Conservation (phyloP, 1,139 yeast genomes). For the Kodamaea suecica region DNA sequence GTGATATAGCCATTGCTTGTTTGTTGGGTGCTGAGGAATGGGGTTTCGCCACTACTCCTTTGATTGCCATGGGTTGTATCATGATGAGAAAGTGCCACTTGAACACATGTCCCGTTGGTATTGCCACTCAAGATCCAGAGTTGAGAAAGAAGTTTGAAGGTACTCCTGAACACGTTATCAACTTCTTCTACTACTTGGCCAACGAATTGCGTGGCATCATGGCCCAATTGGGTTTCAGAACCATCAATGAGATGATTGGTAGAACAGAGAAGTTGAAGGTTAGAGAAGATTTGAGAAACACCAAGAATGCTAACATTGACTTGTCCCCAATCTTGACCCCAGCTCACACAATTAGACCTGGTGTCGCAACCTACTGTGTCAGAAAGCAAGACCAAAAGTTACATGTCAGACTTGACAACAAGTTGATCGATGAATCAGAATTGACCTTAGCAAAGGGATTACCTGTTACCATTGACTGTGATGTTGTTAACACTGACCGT, state of each 20-base stretch:
- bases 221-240: conserved; percentile 94
- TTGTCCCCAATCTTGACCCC: conserved; percentile 93
- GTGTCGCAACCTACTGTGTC: conserved; percentile 90
- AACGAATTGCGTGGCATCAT: conserved; percentile 88
- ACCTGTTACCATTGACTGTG: conserved; percentile 91
- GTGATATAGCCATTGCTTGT: conserved; percentile 95
- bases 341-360: conserved; percentile 96
- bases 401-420: conserved; percentile 91
- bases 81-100: conserved; percentile 93
- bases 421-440: conserved; percentile 93
- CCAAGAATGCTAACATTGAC: conserved; percentile 90
- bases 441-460: conserved; percentile 88
- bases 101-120: conserved; percentile 96
- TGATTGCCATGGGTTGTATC: conserved; percentile 96
- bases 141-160: conserved; percentile 90
- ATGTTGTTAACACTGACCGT: conserved; percentile 93
- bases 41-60: conserved; percentile 97
- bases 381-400: conserved; percentile 93
- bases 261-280: conserved; percentile 87
- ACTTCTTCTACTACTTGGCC: conserved; percentile 92
- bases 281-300: conserved; percentile 79
- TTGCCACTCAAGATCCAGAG: conserved; percentile 97
- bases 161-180: conserved; percentile 97
- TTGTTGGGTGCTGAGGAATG: conserved; percentile 97
- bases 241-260: conserved; percentile 97